Evolutionary conservation across 768 basidiomycete species (phyloP).

Genomic region (Galerina sulciceps): DNA sequence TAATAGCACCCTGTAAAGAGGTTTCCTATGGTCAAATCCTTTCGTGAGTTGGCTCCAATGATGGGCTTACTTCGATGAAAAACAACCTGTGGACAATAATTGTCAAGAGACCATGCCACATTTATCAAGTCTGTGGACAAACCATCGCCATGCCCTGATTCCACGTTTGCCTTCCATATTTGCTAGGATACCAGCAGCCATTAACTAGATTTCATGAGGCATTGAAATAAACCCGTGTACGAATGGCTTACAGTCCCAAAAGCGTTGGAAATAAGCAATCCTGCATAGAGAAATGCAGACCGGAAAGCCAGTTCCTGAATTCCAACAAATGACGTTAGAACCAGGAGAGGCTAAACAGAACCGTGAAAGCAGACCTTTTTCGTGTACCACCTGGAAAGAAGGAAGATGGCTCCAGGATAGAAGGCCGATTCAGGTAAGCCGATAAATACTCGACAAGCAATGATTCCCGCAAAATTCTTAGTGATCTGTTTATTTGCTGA

Average conservation of each 20-base stretch:
- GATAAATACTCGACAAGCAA: conserved; percentile 62
- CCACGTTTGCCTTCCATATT: conserved; percentile 72
- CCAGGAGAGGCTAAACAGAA: neutral
- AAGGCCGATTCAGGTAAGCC: conserved; percentile 72
- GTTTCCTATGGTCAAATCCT: neutral
- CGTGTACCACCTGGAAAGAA: conserved; percentile 61
- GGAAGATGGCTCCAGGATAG: conserved; percentile 58
- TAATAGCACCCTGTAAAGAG: conserved; percentile 59
- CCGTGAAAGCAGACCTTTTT: conserved; percentile 43
- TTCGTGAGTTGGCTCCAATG: too few relatives aligned
- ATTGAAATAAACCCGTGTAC: neutral
- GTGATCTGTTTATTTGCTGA: conserved; percentile 40
- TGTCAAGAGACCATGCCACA: neutral
- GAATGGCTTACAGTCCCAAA: conserved; percentile 58
- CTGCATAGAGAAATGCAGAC: conserved; percentile 61
- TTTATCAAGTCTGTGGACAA: conserved; percentile 5
- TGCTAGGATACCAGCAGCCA: conserved; percentile 76
- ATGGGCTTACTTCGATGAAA: conserved; percentile 59
- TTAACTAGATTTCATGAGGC: conserved; percentile 41
- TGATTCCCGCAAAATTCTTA: conserved; percentile 54
- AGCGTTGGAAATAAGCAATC: conserved; percentile 66
- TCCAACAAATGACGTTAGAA: conserved; percentile 3
- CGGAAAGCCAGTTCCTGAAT: conserved; percentile 67
- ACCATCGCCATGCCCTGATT: conserved; percentile 76
- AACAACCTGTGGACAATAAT: conserved; percentile 53